Evolutionary conservation across 352 stramenopile genomes (phyloP), one percentile per base, ranked within the genome.

Genomic region (Phytopythium montanum): DNA sequence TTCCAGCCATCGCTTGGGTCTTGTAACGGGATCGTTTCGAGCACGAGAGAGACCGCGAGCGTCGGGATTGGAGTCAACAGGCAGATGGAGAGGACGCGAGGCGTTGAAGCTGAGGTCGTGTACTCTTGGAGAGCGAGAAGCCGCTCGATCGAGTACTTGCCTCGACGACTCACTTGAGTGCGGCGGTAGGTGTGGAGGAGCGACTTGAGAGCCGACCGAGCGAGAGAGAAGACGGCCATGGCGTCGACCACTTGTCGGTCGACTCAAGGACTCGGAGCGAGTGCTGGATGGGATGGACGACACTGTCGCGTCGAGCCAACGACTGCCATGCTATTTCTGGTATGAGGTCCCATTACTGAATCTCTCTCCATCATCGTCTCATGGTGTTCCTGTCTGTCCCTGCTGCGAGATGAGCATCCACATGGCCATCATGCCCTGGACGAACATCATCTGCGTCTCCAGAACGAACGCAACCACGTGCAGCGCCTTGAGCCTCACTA

Each of bases 401-500:
- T 61, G 56, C 1, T 69, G 59, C 3, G 58, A 62, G 5, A 72
- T 62, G 18, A 73, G 36, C 36, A 70, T 68, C 68, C 65, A 79
- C 5, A 62, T 55, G 10, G 76, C 62, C 10, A 76, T 61, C 56
- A 72, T 70, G 33, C 61, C 62, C 42, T 75, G 69, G 25, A 80
- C 68, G 7, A 61, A 44, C 16, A 62, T 38, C 34, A 50, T 54
- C 39, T 73, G 68, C 10, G 48, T 71, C 38, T 80, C 72, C 5
- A 80, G 50, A 6, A 80, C 72, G 52, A 80, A 80, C 1, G 72
- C 68, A 12, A 77, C 44, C 34, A 72, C 61, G 28, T 80, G 65
- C 0, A 76, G 38, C 8, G 60, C 46, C 41, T 64, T 57, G 5
- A 77, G 33, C 3, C 62, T 34, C 9, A 68, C 62, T 21, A 36